Evolutionary conservation across 2,329 filamentous ascomycete species (phyloP), one percentile per base, ranked within the genome.

Genomic region (Trichoderma guizhouense): DNA sequence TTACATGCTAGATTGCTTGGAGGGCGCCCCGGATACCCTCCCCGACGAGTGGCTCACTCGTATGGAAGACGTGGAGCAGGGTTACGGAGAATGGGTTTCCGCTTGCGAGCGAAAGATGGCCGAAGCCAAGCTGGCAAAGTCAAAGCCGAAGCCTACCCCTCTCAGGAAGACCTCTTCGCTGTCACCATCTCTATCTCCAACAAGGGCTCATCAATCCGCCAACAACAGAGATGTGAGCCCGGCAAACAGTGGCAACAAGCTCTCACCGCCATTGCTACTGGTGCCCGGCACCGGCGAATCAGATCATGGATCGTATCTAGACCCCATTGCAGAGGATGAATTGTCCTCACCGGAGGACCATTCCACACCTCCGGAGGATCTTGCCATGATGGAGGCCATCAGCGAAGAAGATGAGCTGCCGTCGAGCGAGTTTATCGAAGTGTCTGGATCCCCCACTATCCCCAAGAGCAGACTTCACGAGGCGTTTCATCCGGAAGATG

Each of bases 41-140:
- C 96, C 96, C 0, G 92, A 97, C 53, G 80, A 84, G 32, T 99
- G 95, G 96, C 89, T 98, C 71, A 93, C 97, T 76, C 88, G 91
- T 5, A 91, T 98, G 83, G 96, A 98, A 79, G 82, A 83, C 0
- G 84, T 97, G 5, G 96, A 99, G 80, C 84, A 87, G 12, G 88
- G 91, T 34, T 97, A 95, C 80, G 89, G 90, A 8, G 87, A 90
- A 28, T 99, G 96, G 96, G 89, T 91, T 57, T 90, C 92, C 62
- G 87, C 91, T 62, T 94, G 93, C 36, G 93, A 97, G 78, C 87
- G 87, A 72, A 91, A 88, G 76, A 87, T 95, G n/a, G 85, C 91
- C 64, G 89, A 93, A 75, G 87, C 89, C 26, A 89, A 95, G 75
- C 87, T 83, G 82, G 79, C 80, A 6, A 75, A 74, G 34, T 47